Evolutionary conservation across 164 flowering plant species (phyloP), one percentile per base, ranked within the genome.

Genomic region (Saururus chinensis): DNA sequence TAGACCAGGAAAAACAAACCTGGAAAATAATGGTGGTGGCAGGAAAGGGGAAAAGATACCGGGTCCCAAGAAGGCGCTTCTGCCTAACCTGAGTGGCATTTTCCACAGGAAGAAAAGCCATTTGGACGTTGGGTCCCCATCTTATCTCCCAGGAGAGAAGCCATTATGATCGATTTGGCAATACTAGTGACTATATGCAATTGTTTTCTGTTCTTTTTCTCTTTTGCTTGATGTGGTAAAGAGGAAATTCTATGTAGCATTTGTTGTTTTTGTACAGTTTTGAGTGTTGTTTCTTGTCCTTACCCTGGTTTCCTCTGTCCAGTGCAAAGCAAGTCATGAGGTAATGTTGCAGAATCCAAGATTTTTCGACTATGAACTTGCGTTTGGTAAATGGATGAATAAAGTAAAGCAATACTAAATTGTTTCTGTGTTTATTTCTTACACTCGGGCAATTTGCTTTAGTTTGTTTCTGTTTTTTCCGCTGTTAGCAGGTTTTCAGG

Each of bases 141-240:
- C 89, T 51, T 82, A 80, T 71, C 78, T 85, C 16, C 86, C 91
- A 9, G 88, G 88, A 19, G 92, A 83, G 81, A 77, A 75, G 51
- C 77, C 82, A 14, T 35, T 76, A 48, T 85, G 77, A 79, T 19
- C 17, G 20, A 16, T 17, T 45, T 60, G 9, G 8, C 45, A 41
- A 12, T 45, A 12, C 49, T 45, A 2, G 49, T 45, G 49, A 4
- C 49, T 45, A 17, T 45, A 12, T 45, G 49, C 11, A 17, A 0
- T 10, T 45, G 49, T 45, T 41, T 41, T 45, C 49, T 45, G 49
- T 45, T 45, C 17, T 12, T 45, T 45, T 8, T 17, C 49, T 12
- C 49, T 12, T 45, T 12, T 45, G 2, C 14, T 45, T 45, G 49
- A 3, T 45, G 49, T 45, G 49, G 49, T 45, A 30, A 30, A 30